Base-by-base conservation (phyloP, 1,284 basidiomycete genomes). In the Sanghuangporus weigelae region DNA sequence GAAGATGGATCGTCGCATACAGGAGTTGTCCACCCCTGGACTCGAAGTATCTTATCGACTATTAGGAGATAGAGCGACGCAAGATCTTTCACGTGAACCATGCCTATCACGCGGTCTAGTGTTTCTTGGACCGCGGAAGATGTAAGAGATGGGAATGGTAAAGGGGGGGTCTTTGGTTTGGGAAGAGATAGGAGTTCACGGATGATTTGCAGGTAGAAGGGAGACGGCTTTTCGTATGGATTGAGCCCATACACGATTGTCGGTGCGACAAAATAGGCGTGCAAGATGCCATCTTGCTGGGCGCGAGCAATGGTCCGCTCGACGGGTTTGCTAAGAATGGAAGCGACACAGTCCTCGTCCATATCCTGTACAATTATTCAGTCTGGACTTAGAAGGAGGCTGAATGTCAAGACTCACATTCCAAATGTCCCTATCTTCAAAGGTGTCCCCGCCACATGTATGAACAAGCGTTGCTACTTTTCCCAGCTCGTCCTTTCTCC, bases 371-470 rank as follows among this genome's bases (percentile, higher is more conserved):
- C 16, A 8, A 5, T n/a, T 26, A n/a, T 2, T 23, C 5, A 14
- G 46, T 14, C 16, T 21, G 26, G 11, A n/a, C 0, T 16, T 36
- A 23, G 26, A 26, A n/a, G 26, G 10, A 38, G 8, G 14, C 12
- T 6, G 8, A 16, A 7, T 11, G 16, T 46, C 21, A 14, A 3
- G 23, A 59, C 59, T 38, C 46, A 58, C 67, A 7, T 66, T 60
- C 67, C 65, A 68, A 2, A 64, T 12, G 16, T 36, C 65, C 21
- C 50, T 56, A 10, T 31, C 64, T 19, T 68, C 67, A 57, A 68
- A 68, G 11, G 61, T 54, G 3, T 56, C 62, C 8, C 58, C 51
- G 8, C 64, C 67, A 19, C 67, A 68, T 31, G 67, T 68, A 38
- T 68, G 67, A 1, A 68, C 38, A 8, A 66, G 42, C 36, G 62